Conservation (phyloP, 306 rosid species). For the Adenanthera pavonina region DNA sequence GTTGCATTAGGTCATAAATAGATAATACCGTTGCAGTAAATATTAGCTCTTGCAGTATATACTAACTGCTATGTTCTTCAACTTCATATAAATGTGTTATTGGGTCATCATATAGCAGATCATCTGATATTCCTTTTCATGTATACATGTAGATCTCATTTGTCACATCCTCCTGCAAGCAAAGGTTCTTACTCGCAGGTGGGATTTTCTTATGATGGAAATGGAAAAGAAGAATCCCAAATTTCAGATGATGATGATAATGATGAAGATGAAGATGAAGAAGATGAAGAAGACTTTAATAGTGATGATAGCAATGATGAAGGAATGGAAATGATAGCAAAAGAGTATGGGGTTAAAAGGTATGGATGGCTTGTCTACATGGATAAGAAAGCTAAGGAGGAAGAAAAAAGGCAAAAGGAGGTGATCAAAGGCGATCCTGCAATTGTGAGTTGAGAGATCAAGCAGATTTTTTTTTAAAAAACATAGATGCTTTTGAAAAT, state of each 20-base stretch:
- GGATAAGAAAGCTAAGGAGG: constrained; percentile 98
- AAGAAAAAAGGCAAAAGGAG: constrained; percentile 92
- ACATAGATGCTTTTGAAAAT: constrained; percentile 16
- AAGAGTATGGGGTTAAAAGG: constrained; percentile 92
- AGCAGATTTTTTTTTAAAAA: background rate
- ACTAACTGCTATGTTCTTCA: background rate
- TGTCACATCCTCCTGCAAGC: constrained; percentile 72
- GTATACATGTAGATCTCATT: constrained; percentile 64
- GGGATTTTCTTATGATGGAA: constrained; percentile 87
- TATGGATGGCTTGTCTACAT: constrained; percentile 98
- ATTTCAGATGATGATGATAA: constrained; percentile 77
- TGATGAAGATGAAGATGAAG: constrained; percentile 84
- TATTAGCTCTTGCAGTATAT: background rate
- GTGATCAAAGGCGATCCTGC: constrained; percentile 98
- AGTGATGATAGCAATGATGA: constrained; percentile 97
- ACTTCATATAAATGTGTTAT: background rate
- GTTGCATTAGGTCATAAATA: background rate
- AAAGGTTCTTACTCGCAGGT: constrained; percentile 96
- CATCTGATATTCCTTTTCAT: constrained; percentile 40
- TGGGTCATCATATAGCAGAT: constrained; percentile 26
- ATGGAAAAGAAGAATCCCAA: constrained; percentile 84
- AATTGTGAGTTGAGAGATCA: constrained; percentile 67
- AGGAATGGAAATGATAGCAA: constrained; percentile 95
- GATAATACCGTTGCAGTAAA: background rate
- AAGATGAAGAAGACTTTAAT: constrained; percentile 84